phyloP scores from a whole-genome alignment of 2,329 filamentous ascomycete species.

The Trichocomaceae sp. region DNA sequence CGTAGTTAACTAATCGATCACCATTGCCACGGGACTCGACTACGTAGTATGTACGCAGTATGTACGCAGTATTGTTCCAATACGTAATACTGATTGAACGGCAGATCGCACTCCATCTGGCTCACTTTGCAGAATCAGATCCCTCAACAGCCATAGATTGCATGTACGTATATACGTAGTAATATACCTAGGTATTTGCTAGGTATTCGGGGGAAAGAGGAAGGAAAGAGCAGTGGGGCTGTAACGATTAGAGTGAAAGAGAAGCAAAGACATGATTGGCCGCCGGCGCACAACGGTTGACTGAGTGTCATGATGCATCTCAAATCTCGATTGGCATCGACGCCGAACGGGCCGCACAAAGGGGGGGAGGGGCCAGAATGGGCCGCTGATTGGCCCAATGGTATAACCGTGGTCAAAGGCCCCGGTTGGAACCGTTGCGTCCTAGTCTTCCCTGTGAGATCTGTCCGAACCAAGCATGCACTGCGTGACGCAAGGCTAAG shows the following conservation, averaged over 20 bases:
- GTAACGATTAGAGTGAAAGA: not conserved
- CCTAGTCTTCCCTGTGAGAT: not conserved
- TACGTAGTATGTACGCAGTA: no score
- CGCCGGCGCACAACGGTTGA: not conserved
- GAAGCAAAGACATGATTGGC: not conserved
- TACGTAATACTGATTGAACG: no score
- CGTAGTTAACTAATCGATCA: no score
- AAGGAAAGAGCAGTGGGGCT: not conserved
- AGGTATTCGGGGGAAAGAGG: no score
- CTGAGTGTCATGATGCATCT: constrained; percentile 3
- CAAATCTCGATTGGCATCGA: constrained; percentile 10
- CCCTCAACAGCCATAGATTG: no score
- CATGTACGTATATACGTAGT: no score
- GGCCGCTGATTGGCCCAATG: not conserved
- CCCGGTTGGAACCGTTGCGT: not conserved
- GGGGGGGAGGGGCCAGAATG: not conserved
- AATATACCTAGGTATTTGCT: no score
- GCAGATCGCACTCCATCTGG: no score
- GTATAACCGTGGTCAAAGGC: not conserved
- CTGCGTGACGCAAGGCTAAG: no score
- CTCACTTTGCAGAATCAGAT: not conserved
- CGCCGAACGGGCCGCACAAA: constrained; percentile 7
- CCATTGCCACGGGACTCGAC: no score
- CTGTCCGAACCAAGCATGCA: not conserved
- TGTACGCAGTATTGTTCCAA: no score